phyloP scores from a whole-genome alignment of 495 filamentous ascomycete genomes.

The Aspergillus affinis region DNA sequence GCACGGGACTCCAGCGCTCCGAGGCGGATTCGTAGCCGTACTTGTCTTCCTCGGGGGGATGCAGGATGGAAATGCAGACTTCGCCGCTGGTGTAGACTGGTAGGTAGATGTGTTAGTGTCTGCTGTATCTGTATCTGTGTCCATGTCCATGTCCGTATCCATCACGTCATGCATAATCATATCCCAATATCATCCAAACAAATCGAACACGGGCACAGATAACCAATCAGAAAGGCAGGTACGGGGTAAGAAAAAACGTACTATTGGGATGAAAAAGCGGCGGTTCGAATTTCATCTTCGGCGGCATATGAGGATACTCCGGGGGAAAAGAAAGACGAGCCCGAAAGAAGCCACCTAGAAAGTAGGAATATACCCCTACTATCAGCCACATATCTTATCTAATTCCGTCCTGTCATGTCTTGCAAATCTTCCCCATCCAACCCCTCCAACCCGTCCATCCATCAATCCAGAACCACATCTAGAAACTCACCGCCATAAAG shows the following conservation, averaged over 20 bases:
- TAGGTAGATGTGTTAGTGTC: neutral
- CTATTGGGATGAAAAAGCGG: slow-evolving; percentile 95
- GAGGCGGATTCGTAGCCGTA: slow-evolving; percentile 91
- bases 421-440: neutral
- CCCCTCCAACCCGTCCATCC: no score
- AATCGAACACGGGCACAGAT: no score
- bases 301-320: slow-evolving; percentile 86
- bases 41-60: slow-evolving; percentile 93
- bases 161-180: no score
- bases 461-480: no score
- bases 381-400: neutral
- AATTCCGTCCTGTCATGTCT: no score
- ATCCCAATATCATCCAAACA: no score
- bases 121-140: no score
- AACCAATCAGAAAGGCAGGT: neutral
- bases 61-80: slow-evolving; percentile 96
- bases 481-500: slow-evolving; percentile 77
- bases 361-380: no score
- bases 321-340: slow-evolving; percentile 74
- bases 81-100: slow-evolving; percentile 81
- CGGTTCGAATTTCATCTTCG: slow-evolving; percentile 85
- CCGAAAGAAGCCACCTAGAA: slow-evolving; percentile 83
- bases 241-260: slow-evolving; percentile 29
- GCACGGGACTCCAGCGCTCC: slow-evolving; percentile 96
- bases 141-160: no score